phyloP scores from a whole-genome alignment of 139 green algal species.

The Coelastrella sp. region DNA sequence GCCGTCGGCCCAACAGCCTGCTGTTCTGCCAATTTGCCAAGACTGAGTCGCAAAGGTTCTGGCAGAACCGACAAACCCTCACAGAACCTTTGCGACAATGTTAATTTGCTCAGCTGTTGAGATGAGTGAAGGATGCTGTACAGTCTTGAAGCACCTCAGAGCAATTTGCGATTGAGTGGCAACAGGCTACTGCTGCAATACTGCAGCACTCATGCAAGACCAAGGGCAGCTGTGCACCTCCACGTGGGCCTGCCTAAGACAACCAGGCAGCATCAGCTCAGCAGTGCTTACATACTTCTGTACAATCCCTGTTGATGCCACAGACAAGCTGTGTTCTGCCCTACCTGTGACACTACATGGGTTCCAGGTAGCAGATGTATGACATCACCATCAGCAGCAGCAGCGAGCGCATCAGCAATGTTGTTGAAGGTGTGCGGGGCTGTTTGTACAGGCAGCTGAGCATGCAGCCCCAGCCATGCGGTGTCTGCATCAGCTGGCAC shows the following conservation, averaged over 20 bases:
- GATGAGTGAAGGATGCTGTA: no score
- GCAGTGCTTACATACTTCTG: background rate
- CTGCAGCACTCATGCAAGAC: background rate
- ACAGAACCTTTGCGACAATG: no score
- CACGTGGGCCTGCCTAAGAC: background rate
- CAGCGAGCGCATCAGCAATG: conserved; percentile 31
- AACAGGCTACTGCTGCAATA: background rate
- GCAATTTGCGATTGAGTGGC: no score
- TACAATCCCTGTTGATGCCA: background rate
- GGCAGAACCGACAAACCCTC: no score
- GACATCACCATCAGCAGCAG: conserved; percentile 36
- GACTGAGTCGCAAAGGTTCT: no score
- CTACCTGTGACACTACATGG: conserved; percentile 27
- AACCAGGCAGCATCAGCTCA: background rate
- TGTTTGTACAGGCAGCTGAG: background rate
- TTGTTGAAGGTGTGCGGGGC: background rate
- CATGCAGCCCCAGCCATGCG: conserved; percentile 32
- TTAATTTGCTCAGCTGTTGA: no score
- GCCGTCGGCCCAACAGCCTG: no score
- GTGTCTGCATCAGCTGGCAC: conserved; percentile 21
- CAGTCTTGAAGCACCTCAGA: no score
- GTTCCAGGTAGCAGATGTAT: conserved; percentile 41
- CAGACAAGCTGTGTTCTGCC: background rate
- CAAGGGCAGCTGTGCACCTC: background rate
- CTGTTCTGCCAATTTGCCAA: no score